These are phyloP conservation scores for Adansonia rubrostipa DNA, from an alignment of 441 rosid genomes.

Conservation along the genomic window DNA sequence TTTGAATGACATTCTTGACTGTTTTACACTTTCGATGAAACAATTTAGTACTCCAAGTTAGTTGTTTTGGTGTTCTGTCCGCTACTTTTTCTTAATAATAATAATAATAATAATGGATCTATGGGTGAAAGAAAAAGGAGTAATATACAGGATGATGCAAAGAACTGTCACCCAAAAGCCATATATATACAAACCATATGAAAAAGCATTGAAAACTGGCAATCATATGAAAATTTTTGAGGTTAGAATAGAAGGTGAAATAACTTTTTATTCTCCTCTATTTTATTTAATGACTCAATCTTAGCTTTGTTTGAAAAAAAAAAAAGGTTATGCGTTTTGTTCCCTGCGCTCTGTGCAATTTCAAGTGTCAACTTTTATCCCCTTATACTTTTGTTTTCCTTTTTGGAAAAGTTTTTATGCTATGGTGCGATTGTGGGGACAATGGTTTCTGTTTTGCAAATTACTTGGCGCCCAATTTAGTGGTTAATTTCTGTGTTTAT, in stretches of 20 bases:
- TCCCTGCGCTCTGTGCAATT: constrained; percentile 30
- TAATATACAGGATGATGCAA: not conserved
- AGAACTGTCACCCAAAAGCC: constrained; percentile 6
- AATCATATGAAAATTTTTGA: constrained; percentile 26
- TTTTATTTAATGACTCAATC: constrained; percentile 16
- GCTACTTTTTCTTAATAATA: not conserved
- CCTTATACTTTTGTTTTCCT: constrained; percentile 28
- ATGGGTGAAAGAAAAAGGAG: constrained; percentile 6
- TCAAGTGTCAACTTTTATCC: constrained; percentile 17
- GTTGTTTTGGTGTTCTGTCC: constrained; percentile 1
- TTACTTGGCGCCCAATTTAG: not conserved
- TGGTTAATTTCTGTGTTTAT: not conserved
- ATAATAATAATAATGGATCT: not conserved
- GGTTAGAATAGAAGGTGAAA: constrained; percentile 14
- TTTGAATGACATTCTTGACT: constrained; percentile 8
- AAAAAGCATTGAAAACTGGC: not conserved
- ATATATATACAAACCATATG: not conserved
- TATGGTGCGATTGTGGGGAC: constrained; percentile 39
- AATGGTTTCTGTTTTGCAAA: constrained; percentile 8
- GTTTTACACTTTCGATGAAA: not conserved
- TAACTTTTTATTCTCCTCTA: constrained; percentile 15
- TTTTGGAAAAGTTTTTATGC: constrained; percentile 29
- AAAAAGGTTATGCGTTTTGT: constrained; percentile 39
- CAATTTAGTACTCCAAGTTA: not conserved
- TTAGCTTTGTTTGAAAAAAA: constrained; percentile 22